Base-by-base conservation (phyloP, 441 rosid species). In the Arabidopsis hybrid region DNA sequence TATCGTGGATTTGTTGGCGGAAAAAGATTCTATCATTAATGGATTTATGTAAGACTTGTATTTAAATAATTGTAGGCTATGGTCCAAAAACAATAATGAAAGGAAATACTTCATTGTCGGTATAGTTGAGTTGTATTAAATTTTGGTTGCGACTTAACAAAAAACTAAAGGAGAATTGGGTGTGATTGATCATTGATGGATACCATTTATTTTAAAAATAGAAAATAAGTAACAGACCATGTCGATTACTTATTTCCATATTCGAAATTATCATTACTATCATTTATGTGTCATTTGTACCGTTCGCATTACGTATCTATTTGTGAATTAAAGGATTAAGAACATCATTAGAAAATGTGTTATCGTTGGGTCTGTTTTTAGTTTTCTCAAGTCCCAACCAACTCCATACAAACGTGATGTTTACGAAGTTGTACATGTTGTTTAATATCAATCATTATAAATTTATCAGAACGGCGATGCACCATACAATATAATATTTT, bases 41-140 rank as follows among this genome's bases (percentile, higher is more conserved):
- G 65, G 68, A 75, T 68, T 9, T 47, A 56, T 69, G 58, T 52
- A 36, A 69, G 34, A 38, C 38, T 16, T 21, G 26, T 53, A 14
- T 29, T 76, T 29, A 31, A 69, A 63, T 64, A 64, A 47, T 66
- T 39, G 55, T 76, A 49, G 72, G 57, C 75, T 76, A 70, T 49
- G 62, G 67, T 76, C 76, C 80, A 76, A 76, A 70, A 32, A 4
- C 64, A 65, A 76, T 71, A 71, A 76, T 71, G 72, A 34, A 65
- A 43, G 50, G 63, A 58, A 65, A 50, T 42, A 51, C 63, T 58
- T 71, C 71, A 6, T 58, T 71, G 76, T 71, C 72, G 57, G 80
- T 71, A 63, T 65, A 65, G 80, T 76, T 76, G 72, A 69, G 67
- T 64, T 70, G 58, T 58, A 70, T 47, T 65, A 58, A 71, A 71